These are phyloP conservation scores for Lecanicillium sp. DNA, from an alignment of 2,329 filamentous ascomycete species.

Conservation along the genomic window DNA sequence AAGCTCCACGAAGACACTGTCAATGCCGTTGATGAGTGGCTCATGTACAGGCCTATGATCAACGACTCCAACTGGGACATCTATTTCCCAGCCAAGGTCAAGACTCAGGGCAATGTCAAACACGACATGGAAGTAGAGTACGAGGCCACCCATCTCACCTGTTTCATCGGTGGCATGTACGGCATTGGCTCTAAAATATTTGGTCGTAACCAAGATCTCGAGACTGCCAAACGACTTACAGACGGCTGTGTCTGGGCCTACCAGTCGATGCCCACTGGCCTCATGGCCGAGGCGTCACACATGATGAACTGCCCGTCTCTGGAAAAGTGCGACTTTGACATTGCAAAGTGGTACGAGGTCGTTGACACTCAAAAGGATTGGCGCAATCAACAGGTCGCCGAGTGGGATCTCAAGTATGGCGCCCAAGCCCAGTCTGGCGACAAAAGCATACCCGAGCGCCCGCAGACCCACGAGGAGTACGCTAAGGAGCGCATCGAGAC, in stretches of 20 bases:
- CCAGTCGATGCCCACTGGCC: conserved; percentile 49
- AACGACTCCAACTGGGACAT: conserved; percentile 59
- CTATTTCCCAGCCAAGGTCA: conserved; percentile 64
- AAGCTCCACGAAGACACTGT: conserved; percentile 65
- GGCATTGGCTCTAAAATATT: conserved; percentile 60
- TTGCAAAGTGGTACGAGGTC: conserved; percentile 41
- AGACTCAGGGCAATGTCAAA: conserved; percentile 37
- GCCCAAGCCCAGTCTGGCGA: conserved; percentile 13
- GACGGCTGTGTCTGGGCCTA: conserved; percentile 69
- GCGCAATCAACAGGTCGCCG: conserved; percentile 37
- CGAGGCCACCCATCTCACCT: conserved; percentile 58
- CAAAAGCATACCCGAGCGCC: conserved; percentile 24
- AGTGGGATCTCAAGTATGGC: conserved; percentile 39
- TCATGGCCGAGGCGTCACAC: conserved; percentile 56
- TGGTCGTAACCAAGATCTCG: conserved; percentile 51
- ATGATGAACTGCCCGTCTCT: conserved; percentile 40
- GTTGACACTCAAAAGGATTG: conserved; percentile 41
- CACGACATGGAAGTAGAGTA: conserved; percentile 44
- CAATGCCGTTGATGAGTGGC: conserved; percentile 61
- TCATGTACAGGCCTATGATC: conserved; percentile 74
- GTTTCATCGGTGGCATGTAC: conserved; percentile 67
- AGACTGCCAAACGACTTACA: conserved; percentile 56
- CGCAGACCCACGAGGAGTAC: conserved; percentile 49
- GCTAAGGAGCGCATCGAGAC: conserved; percentile 39
- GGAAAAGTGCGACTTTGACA: conserved; percentile 46